phyloP scores from a whole-genome alignment of 805 yeast genomes.

The Candida endomychidarum region DNA sequence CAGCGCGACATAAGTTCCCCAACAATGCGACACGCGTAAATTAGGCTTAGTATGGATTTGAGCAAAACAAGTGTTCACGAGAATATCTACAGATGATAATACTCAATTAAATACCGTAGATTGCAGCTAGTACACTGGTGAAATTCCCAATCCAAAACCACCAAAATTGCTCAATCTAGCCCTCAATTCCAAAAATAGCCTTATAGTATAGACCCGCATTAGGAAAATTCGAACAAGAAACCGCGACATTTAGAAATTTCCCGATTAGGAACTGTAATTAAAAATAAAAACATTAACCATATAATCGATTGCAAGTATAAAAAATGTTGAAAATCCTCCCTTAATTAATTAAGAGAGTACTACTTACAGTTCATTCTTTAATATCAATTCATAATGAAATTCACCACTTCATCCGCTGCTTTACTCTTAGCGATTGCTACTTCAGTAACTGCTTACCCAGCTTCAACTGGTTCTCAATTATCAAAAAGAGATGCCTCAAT shows the following conservation, averaged over 20 bases:
- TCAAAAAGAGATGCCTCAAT: slow-evolving; percentile 23
- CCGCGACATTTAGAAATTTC: slow-evolving; percentile 13
- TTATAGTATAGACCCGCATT: background rate
- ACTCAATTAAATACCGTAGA: too few relatives aligned
- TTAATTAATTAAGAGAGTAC: background rate
- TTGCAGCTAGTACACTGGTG: too few relatives aligned
- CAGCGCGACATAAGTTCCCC: background rate
- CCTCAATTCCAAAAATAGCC: background rate
- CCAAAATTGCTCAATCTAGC: background rate
- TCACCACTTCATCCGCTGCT: slow-evolving; percentile 30
- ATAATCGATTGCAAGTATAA: background rate
- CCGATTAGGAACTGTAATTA: slow-evolving; percentile 16
- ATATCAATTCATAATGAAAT: slow-evolving; percentile 24
- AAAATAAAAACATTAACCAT: slow-evolving; percentile 7
- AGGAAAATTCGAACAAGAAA: slow-evolving; percentile 1
- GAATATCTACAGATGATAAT: too few relatives aligned
- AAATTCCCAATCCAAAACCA: too few relatives aligned
- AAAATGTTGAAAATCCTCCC: background rate
- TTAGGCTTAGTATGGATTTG: too few relatives aligned
- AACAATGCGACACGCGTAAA: background rate
- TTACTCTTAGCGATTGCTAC: slow-evolving; percentile 27
- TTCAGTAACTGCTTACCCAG: slow-evolving; percentile 36
- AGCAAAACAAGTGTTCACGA: too few relatives aligned
- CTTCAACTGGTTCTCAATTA: slow-evolving; percentile 19
- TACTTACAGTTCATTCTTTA: slow-evolving; percentile 7